Conservation (phyloP, 1,139 yeast species). For the Lodderomyces orthopsilosis region DNA sequence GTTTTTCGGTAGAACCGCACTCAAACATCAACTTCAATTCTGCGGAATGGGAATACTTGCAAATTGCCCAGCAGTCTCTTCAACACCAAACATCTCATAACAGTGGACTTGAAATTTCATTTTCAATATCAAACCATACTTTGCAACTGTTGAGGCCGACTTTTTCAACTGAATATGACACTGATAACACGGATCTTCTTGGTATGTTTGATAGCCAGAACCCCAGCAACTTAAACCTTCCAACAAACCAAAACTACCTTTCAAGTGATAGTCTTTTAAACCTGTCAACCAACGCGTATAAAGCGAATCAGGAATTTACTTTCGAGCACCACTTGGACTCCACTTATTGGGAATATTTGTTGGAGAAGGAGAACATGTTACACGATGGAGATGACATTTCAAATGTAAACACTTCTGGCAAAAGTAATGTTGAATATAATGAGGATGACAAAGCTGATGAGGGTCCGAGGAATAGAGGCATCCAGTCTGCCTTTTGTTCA, state of each 20-base stretch:
- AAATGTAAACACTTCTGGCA: neutral
- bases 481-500: neutral
- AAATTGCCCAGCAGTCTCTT: conserved; percentile 7
- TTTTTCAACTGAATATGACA: conserved; percentile 15
- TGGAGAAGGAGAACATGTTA: conserved; percentile 8
- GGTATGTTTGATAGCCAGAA: conserved; percentile 12
- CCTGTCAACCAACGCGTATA: neutral
- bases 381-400: neutral
- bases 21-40: conserved; percentile 3
- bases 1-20: neutral
- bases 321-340: conserved; percentile 4
- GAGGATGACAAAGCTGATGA: neutral
- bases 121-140: conserved; percentile 15
- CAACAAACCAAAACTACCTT: neutral
- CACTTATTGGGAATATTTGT: conserved; percentile 5
- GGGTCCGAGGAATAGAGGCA: neutral
- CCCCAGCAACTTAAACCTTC: neutral
- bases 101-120: conserved; percentile 11
- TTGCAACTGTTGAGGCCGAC: conserved; percentile 14
- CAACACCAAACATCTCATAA: neutral
- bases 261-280: neutral
- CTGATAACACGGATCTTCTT: conserved; percentile 14
- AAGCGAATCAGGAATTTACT: conserved; percentile 2
- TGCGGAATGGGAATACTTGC: conserved; percentile 11
- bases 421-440: neutral